A percentile compares a stretch with the other conserved stretches of the same genome.
Conservation (phyloP, 331 rosid genomes). For the Acacia pycnantha region DNA sequence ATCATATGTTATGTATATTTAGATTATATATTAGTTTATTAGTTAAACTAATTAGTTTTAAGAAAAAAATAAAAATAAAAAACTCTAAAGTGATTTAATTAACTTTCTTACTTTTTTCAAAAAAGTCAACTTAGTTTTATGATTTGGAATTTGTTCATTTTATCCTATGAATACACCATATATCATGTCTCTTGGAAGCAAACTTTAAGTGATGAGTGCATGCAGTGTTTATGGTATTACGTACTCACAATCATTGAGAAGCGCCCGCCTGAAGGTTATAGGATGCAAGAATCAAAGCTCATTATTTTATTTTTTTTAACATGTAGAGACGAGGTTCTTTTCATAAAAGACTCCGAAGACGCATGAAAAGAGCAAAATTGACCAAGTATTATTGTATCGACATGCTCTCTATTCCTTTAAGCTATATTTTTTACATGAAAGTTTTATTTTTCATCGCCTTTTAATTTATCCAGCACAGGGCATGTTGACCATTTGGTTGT, state of each 20-base stretch:
- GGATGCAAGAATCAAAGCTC: not conserved
- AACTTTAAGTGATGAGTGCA: no score
- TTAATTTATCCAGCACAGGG: not conserved
- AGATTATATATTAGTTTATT: no score
- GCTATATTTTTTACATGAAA: not conserved
- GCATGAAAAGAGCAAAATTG: not conserved
- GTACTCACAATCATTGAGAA: not conserved
- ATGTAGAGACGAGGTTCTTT: not conserved
- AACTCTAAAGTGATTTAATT: no score
- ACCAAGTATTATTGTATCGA: not conserved
- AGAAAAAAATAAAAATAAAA: no score
- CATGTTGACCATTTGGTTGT: not conserved
- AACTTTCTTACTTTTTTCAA: no score
- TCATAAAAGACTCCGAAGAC: not conserved
- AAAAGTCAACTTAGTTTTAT: no score
- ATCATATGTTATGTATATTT: no score
- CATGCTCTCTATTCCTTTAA: no score
- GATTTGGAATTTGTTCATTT: not conserved
- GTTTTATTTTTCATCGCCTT: not conserved
- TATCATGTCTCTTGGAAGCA: not conserved
- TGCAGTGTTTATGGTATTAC: not conserved
- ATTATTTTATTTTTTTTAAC: not conserved
- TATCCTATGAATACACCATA: not conserved
- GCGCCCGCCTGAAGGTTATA: not conserved
- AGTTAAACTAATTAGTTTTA: no score